phyloP scores from a whole-genome alignment of 768 basidiomycete species.

The Mycena crocata region DNA sequence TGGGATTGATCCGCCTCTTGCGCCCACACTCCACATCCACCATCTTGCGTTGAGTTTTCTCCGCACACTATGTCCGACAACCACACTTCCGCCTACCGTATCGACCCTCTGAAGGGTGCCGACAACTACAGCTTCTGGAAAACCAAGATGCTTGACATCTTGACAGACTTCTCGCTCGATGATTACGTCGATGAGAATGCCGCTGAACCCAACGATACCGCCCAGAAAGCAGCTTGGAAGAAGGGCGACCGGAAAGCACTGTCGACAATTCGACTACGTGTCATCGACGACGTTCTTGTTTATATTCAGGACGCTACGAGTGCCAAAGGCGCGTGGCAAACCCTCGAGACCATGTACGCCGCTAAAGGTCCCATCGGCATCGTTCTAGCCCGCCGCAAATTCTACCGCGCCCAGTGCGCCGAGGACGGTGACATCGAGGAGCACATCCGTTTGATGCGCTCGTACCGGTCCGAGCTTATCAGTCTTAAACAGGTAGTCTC shows the following conservation, averaged over 20 bases:
- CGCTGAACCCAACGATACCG: not conserved
- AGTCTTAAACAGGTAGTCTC: constrained; percentile 28
- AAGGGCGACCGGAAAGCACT: constrained; percentile 37
- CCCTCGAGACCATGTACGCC: constrained; percentile 39
- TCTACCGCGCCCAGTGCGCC: constrained; percentile 32
- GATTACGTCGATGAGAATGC: constrained; percentile 1
- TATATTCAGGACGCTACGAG: constrained; percentile 31
- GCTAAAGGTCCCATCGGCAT: constrained; percentile 38
- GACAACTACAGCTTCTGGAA: no score
- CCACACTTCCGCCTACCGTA: no score
- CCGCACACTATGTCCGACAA: no score
- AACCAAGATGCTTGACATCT: no score
- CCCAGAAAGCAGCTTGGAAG: constrained; percentile 35
- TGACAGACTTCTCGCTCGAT: constrained; percentile 17
- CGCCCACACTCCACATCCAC: no score
- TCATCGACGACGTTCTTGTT: constrained; percentile 37
- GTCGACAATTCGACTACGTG: constrained; percentile 38
- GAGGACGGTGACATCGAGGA: constrained; percentile 43
- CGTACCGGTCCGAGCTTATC: constrained; percentile 33
- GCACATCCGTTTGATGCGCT: constrained; percentile 38
- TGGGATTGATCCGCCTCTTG: no score
- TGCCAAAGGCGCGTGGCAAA: constrained; percentile 36
- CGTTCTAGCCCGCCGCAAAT: constrained; percentile 33
- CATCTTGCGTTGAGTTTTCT: no score
- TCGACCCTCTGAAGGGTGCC: no score